Evolutionary conservation across 1,284 basidiomycete species (phyloP).

Genomic region (Phenoliferia sp.): DNA sequence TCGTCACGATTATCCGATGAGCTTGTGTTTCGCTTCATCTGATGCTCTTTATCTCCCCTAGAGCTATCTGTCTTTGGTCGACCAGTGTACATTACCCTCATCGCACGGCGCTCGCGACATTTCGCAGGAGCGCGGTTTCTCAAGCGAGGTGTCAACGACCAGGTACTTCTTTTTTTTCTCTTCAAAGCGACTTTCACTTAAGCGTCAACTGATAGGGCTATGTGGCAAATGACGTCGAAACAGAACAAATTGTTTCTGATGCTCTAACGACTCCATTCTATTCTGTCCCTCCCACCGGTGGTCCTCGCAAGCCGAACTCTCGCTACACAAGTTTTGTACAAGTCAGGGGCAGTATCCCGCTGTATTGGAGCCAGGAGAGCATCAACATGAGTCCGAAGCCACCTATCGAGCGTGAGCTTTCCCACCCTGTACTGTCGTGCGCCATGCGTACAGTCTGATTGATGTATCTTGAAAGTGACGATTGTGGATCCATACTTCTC

Average conservation of each 20-base stretch:
- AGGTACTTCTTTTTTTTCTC: constrained; percentile 48
- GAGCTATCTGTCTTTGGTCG: constrained; percentile 87
- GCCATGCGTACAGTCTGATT: neutral
- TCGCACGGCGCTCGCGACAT: constrained; percentile 88
- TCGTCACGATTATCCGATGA: constrained; percentile 41
- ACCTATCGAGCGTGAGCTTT: constrained; percentile 79
- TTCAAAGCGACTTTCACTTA: neutral
- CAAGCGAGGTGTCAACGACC: constrained; percentile 89
- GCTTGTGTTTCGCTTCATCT: constrained; percentile 1
- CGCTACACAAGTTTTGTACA: constrained; percentile 89
- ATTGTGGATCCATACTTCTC: constrained; percentile 94
- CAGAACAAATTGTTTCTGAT: constrained; percentile 96
- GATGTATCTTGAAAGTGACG: constrained; percentile 57
- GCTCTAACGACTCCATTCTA: constrained; percentile 88
- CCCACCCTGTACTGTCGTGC: neutral
- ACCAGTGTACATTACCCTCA: constrained; percentile 86
- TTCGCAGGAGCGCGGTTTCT: constrained; percentile 94
- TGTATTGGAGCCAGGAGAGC: constrained; percentile 31
- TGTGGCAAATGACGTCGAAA: constrained; percentile 98
- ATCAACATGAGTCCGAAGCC: constrained; percentile 79
- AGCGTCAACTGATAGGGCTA: constrained; percentile 60
- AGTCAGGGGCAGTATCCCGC: constrained; percentile 77
- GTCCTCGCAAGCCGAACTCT: constrained; percentile 56
- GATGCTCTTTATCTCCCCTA: constrained; percentile 40
- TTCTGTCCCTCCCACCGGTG: constrained; percentile 39